Base-by-base conservation (phyloP, 768 basidiomycete genomes). In the Boletus reticulatus region DNA sequence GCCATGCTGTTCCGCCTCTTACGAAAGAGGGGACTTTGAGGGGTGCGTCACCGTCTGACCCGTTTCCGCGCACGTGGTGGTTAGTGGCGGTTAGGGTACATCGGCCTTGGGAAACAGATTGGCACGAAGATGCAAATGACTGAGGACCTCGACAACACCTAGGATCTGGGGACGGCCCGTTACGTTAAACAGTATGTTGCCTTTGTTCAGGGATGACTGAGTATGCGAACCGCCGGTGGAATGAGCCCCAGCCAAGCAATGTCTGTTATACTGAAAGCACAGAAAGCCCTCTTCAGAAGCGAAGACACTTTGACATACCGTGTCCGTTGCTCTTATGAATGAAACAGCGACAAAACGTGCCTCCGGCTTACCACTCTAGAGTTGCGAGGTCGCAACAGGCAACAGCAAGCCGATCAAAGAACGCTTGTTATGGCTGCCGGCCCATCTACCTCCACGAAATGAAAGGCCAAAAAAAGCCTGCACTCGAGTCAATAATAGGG, bases 1-100 rank as follows among this genome's bases (percentile, higher is more conserved):
- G 38, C 54, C 62, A 57, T 60, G 47, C 60, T 66, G 60, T 55
- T 39, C 45, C 20, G 36, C 38, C 13, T 20, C 34, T 54, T 58
- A 58, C 50, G 0, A 4, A 22, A 10, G 1, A 12, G 19, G 12
- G 27, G 22, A 22, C 31, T 42, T 41, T 19, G 24, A 11, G 6
- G 13, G 11, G 20, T 62, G 54, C 49, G 49, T 58, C 49, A 50
- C n/a, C 13, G 16, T 42, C 3, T 32, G 12, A 37, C 27, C 16
- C 8, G 31, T 17, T 42, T 17, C 31, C 27, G 29, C 34, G 24
- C 48, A 51, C 45, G 38, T 49, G 52, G 51, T 9, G 29, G 31
- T 32, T 38, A 57, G 38, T 49, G 52, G 51, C 11, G 29, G 31
- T 32, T 38, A 57, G 44, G 38, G 60, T 41, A 24, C 29, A 3